A percentile compares a stretch with the other conserved stretches of the same genome.
These are phyloP conservation scores for Sporothrix brasiliensis DNA, from an alignment of 2,329 filamentous ascomycete species.

Conservation along the genomic window DNA sequence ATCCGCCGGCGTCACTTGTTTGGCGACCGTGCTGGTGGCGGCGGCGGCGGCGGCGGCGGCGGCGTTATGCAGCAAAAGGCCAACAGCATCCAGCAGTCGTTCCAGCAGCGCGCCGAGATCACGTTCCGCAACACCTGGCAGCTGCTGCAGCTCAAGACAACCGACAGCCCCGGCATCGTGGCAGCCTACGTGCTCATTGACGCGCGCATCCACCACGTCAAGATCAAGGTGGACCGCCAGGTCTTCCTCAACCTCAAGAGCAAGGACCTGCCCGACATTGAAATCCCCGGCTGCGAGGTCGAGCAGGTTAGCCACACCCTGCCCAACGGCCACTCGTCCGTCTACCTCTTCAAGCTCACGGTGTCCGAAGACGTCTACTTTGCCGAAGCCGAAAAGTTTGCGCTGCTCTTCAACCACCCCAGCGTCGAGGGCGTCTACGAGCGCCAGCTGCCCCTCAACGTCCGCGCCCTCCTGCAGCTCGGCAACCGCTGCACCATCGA, in stretches of 20 bases:
- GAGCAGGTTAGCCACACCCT: conserved; percentile 93
- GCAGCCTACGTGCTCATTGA: conserved; percentile 90
- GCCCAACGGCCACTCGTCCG: conserved; percentile 91
- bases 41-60: conserved; percentile 44
- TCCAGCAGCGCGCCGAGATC: conserved; percentile 88
- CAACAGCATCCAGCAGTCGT: conserved; percentile 67
- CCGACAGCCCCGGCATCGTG: conserved; percentile 83
- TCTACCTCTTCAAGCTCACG: conserved; percentile 90
- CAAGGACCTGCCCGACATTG: conserved; percentile 83
- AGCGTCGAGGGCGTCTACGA: conserved; percentile 98
- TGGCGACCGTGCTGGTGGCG: conserved; percentile 73
- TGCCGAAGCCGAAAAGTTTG: conserved; percentile 79
- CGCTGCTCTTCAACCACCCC: conserved; percentile 81
- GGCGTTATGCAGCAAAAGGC: conserved; percentile 46
- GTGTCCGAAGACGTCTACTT: conserved; percentile 88
- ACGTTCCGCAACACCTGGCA: conserved; percentile 96
- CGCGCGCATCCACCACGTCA: conserved; percentile 83
- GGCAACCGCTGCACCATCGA: conserved; percentile 94
- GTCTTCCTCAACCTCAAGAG: conserved; percentile 91
- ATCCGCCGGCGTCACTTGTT: conserved; percentile 86
- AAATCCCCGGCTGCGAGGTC: conserved; percentile 80
- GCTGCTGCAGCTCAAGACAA: conserved; percentile 80
- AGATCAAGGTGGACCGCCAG: conserved; percentile 84
- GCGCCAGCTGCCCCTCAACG: conserved; percentile 82
- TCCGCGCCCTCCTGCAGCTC: conserved; percentile 84